A percentile compares a stretch with the other conserved stretches of the same genome.
These are phyloP conservation scores for Nakazawaea ernobii DNA, from an alignment of 805 yeast genomes.

Conservation along the genomic window DNA sequence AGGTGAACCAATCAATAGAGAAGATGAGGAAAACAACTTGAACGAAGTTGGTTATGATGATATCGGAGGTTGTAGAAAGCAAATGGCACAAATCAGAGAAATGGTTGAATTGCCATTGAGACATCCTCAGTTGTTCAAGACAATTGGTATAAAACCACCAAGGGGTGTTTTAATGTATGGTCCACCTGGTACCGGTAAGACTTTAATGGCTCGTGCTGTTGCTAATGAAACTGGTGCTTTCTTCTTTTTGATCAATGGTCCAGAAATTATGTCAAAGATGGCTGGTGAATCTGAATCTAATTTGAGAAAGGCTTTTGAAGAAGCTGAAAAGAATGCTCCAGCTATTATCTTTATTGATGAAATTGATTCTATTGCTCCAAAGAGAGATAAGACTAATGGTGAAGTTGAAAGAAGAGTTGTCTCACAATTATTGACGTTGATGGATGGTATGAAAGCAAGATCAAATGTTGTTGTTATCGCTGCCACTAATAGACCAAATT, in stretches of 20 bases:
- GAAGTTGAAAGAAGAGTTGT: slow-evolving; percentile 99
- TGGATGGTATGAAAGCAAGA: slow-evolving; percentile 99
- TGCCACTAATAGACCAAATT: slow-evolving; percentile 87
- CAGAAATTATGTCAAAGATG: slow-evolving; percentile 99
- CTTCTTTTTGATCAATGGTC: slow-evolving; percentile 96
- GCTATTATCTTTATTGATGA: slow-evolving; percentile 97
- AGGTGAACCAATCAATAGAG: slow-evolving; percentile 98
- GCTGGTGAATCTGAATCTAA: slow-evolving; percentile 99
- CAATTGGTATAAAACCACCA: slow-evolving; percentile 98
- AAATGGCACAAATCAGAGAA: slow-evolving; percentile 99
- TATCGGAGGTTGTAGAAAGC: slow-evolving; percentile 98
- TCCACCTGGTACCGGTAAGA: slow-evolving; percentile 99
- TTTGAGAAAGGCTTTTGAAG: slow-evolving; percentile 96
- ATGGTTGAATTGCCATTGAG: slow-evolving; percentile 96
- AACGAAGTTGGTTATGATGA: slow-evolving; percentile 98
- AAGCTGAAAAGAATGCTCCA: slow-evolving; percentile 98
- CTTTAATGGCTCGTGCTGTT: slow-evolving; percentile 99
- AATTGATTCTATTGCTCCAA: slow-evolving; percentile 98
- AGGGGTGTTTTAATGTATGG: slow-evolving; percentile 98
- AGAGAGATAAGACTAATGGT: slow-evolving; percentile 99
- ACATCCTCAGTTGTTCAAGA: slow-evolving; percentile 96
- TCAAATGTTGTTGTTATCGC: slow-evolving; percentile 97
- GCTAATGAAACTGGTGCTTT: slow-evolving; percentile 99
- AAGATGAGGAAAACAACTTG: slow-evolving; percentile 94
- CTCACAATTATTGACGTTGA: slow-evolving; percentile 90